Evolutionary conservation across 2,329 filamentous ascomycete genomes (phyloP), one percentile per base, ranked within the genome.

Genomic region (Epichloe sp.): DNA sequence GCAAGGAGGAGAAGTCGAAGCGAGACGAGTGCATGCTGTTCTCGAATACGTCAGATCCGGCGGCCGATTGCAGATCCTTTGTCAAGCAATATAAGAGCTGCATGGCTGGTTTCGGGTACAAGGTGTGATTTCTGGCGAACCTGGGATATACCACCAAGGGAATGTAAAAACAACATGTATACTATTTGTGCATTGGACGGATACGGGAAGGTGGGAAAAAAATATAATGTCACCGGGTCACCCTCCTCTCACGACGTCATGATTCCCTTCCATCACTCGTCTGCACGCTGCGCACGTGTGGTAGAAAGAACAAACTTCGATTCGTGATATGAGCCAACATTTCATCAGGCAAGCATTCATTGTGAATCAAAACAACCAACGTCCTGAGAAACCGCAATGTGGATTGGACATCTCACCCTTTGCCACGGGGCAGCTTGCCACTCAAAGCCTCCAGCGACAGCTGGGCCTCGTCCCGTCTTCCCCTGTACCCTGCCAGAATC

Each of bases 21-120:
- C 88, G 93, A 56, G 93, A 98, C 72, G 90, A 98, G 71, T 98
- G 93, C 76, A 97, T 98, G 91, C 86, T 98, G 52, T 96, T 97
- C 74, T 95, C 88, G 51, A 89, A 80, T 56, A 78, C 86, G 54
- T 77, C 83, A 63, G 85, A 96, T 64, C 88, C 93, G 40, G 79
- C 87, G 61, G 77, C 80, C 63, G 89, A 94, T 62, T 98, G 93
- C 77, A 78, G 83, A 68, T 78, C 83, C 48, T 78, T 88, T 55
- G 86, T 98, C 56, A 80, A 88, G 31, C 82, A 87, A 65, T 98
- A 98, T 74, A 84, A 82, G 71, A 81, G 71, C 59, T 98, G 93
- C 69, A 97, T 98, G 93, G 82, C 83, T 52, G 86, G 88, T 11
- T 97, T 86, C 63, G 93, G 93, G 15, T 98, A 95, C 75, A 85